Evolutionary conservation across 805 yeast species (phyloP), one percentile per base, ranked within the genome.

Genomic region (Metahyphopichia silvanorum): DNA sequence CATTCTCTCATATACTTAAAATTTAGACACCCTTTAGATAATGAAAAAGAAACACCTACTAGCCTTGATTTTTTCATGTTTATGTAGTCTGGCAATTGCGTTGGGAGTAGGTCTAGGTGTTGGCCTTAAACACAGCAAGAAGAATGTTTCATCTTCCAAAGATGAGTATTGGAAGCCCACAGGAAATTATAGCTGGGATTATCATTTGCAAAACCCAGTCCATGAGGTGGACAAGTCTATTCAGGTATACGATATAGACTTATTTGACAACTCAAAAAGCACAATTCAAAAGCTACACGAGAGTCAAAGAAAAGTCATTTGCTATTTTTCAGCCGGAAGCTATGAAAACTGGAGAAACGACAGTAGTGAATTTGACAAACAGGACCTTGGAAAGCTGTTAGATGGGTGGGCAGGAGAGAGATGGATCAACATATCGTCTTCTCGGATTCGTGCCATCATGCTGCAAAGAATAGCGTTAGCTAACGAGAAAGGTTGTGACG

Each of bases 311-410:
- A 40, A 40, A 29, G 59, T 55, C 11, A 47, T 55, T 5, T 55
- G 61, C 33, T 55, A 55, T 33, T 53, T 55, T 26, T 52, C 58
- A 2, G 60, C 58, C 2, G 60, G 61, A 2, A 47, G 50, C 21
- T 53, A 47, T 33, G 61, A 55, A 31, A 33, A 52, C 34, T 53
- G 57, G 58, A 37, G 59, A 14, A 32, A 35, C 10, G 61, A 55
- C 27, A 45, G 43, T 6, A 16, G 23, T 4, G 27, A 41, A 16
- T 55, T 53, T 32, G 13, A 31, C 8, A 13, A 32, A 6, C 13
- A 32, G 1, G 60, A 49, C 35, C 31, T 55, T 22, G 61, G 61
- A 3, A 32, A 39, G 5, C 32, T 37, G 3, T 31, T 55, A 16
- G 53, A 47, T 31, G 58, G 56, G 4, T 55, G 58, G 58, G 29